A percentile compares a stretch with the other conserved stretches of the same genome.
Evolutionary conservation across 164 flowering plant genomes (phyloP).

Genomic region (Warburgia ugandensis): DNA sequence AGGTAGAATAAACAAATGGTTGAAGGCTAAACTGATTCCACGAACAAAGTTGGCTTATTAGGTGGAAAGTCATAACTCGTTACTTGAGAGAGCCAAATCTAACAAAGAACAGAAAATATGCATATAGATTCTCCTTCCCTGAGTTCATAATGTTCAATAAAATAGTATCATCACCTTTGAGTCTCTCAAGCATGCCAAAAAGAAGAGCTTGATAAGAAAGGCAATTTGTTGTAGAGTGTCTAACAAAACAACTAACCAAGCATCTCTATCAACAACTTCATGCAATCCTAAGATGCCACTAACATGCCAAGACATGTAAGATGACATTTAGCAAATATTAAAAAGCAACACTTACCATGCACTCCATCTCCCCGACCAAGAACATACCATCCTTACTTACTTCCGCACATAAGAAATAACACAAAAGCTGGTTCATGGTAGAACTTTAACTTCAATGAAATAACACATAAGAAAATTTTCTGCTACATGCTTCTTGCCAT

Average conservation of each 20-base stretch:
- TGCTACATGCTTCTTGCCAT: no score
- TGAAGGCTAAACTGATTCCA: not conserved
- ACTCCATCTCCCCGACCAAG: no score
- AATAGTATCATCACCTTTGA: conserved; percentile 44
- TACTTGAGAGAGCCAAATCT: conserved; percentile 71
- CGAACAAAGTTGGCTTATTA: not conserved
- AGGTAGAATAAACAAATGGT: not conserved
- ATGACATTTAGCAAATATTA: conserved; percentile 10
- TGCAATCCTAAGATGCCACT: conserved; percentile 29
- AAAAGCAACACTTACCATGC: no score
- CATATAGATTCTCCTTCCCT: conserved; percentile 83
- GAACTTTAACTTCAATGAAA: no score
- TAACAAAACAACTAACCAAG: conserved; percentile 29
- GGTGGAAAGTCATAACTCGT: no score
- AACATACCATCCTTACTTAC: no score
- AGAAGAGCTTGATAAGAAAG: conserved; percentile 37
- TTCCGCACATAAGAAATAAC: no score
- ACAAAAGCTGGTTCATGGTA: no score
- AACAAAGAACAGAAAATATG: conserved; percentile 61
- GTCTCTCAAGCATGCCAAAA: conserved; percentile 33
- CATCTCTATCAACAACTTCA: conserved; percentile 22
- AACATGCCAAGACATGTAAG: conserved; percentile 41
- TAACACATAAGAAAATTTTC: no score
- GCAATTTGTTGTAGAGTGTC: conserved; percentile 25
- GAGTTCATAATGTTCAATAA: conserved; percentile 49